A percentile compares a stretch with the other conserved stretches of the same genome.
Evolutionary conservation across 2,329 filamentous ascomycete species (phyloP).

Genomic region (Fusarium musae): DNA sequence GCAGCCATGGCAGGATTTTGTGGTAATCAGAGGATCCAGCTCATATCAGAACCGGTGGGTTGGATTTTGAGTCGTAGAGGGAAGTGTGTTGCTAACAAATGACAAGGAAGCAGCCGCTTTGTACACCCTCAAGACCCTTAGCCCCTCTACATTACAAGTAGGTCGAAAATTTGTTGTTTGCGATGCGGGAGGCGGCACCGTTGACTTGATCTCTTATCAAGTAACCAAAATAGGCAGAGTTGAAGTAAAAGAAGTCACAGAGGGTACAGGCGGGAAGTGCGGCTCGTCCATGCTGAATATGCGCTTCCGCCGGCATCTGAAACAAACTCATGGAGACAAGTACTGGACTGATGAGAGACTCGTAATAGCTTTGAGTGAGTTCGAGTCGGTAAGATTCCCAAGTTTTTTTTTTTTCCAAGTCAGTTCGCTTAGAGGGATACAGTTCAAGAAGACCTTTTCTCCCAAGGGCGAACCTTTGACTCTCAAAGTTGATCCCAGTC

Average conservation of each 20-base stretch:
- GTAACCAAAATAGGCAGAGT: conserved; percentile 56
- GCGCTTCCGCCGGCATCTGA: conserved; percentile 58
- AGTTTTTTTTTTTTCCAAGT: conserved; percentile 52
- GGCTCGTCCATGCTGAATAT: conserved; percentile 62
- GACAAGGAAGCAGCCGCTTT: conserved; percentile 61
- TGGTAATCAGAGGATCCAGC: conserved; percentile 55
- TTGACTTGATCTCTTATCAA: conserved; percentile 65
- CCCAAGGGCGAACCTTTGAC: conserved; percentile 51
- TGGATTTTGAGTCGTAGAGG: neutral
- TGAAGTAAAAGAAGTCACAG: conserved; percentile 60
- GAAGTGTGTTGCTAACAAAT: conserved; percentile 22
- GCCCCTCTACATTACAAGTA: conserved; percentile 54
- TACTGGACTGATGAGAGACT: conserved; percentile 57
- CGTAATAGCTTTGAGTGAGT: conserved; percentile 54
- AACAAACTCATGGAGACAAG: conserved; percentile 55
- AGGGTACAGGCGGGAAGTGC: conserved; percentile 61
- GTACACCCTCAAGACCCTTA: conserved; percentile 58
- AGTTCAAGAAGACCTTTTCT: conserved; percentile 54
- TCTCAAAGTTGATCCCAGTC: conserved; percentile 50
- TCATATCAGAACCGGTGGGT: conserved; percentile 61
- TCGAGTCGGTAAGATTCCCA: conserved; percentile 51
- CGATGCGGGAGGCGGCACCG: conserved; percentile 65
- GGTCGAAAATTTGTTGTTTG: conserved; percentile 63
- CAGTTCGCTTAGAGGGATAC: conserved; percentile 16
- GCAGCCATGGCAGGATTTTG: conserved; percentile 54